Conservation (phyloP, 208 protist genomes). For the Phytomonas francai region DNA sequence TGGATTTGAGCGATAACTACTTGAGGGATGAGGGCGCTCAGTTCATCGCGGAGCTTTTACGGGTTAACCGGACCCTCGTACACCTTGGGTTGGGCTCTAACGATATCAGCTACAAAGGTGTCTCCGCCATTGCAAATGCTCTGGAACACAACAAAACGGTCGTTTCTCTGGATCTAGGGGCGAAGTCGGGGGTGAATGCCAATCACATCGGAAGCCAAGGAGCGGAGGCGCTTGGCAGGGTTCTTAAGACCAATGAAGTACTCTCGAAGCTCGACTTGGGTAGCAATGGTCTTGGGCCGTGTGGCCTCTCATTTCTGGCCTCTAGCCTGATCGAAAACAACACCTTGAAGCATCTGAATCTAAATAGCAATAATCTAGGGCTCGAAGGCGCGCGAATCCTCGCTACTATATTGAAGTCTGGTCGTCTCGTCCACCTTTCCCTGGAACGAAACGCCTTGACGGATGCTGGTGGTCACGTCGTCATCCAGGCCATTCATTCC, state of each 20-base stretch:
- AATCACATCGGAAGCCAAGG: constrained; percentile 88
- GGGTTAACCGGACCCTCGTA: constrained; percentile 63
- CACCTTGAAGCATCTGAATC: constrained; percentile 74
- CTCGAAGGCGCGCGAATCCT: constrained; percentile 53
- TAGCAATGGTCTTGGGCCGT: constrained; percentile 81
- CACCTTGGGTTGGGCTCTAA: constrained; percentile 88
- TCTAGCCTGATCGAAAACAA: constrained; percentile 56
- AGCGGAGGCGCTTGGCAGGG: constrained; percentile 61
- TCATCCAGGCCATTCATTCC: constrained; percentile 46
- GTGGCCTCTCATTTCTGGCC: constrained; percentile 58
- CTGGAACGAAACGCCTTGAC: constrained; percentile 67
- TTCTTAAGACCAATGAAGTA: constrained; percentile 74
- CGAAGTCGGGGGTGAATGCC: constrained; percentile 76
- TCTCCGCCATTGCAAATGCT: constrained; percentile 57
- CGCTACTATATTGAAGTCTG: constrained; percentile 35
- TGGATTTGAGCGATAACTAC: constrained; percentile 88
- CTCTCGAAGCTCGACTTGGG: constrained; percentile 82
- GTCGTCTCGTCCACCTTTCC: constrained; percentile 45
- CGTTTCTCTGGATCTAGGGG: constrained; percentile 87
- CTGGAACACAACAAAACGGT: constrained; percentile 86
- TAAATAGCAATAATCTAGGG: constrained; percentile 86
- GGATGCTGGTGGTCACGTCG: constrained; percentile 53
- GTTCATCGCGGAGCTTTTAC: constrained; percentile 72
- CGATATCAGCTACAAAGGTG: constrained; percentile 82
- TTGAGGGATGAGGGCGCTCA: constrained; percentile 81